Conservation (phyloP, 169 alveolate species). For the Cystoisospora suis region DNA sequence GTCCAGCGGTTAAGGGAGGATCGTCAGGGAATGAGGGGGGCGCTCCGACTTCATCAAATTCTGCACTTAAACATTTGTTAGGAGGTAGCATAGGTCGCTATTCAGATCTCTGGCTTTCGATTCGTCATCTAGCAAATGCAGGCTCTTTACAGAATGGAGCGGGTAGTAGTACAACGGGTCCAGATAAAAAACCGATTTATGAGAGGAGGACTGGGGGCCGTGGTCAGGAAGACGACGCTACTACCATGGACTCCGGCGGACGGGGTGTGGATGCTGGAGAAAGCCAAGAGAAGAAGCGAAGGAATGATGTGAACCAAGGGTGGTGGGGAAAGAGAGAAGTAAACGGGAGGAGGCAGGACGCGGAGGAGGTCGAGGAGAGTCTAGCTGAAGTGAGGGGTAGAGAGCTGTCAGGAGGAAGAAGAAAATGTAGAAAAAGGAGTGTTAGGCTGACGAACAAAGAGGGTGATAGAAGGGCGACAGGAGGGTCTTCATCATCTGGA, state of each 20-base stretch:
- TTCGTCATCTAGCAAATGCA: not conserved
- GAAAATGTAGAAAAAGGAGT: not conserved
- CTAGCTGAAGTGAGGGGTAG: not conserved
- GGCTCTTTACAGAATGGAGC: too few relatives aligned
- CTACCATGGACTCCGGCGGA: not conserved
- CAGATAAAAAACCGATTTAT: too few relatives aligned
- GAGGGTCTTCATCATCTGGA: not conserved
- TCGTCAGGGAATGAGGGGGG: too few relatives aligned
- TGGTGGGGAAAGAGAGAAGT: not conserved
- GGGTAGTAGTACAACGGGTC: too few relatives aligned
- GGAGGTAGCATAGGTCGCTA: conserved; percentile 27
- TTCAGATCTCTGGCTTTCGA: conserved; percentile 19
- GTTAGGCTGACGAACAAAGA: not conserved
- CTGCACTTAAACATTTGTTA: not conserved
- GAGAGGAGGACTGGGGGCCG: too few relatives aligned
- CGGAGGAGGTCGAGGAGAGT: not conserved
- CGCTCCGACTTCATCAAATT: too few relatives aligned
- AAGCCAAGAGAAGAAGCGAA: not conserved
- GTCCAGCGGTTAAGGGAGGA: not conserved
- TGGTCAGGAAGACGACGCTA: too few relatives aligned
- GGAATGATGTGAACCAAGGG: not conserved
- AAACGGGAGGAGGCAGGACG: not conserved
- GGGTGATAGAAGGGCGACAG: not conserved
- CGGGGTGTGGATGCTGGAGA: not conserved
- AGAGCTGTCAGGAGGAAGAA: too few relatives aligned